phyloP scores from a whole-genome alignment of 208 protist genomes.

The Crithidia fasciculata region DNA sequence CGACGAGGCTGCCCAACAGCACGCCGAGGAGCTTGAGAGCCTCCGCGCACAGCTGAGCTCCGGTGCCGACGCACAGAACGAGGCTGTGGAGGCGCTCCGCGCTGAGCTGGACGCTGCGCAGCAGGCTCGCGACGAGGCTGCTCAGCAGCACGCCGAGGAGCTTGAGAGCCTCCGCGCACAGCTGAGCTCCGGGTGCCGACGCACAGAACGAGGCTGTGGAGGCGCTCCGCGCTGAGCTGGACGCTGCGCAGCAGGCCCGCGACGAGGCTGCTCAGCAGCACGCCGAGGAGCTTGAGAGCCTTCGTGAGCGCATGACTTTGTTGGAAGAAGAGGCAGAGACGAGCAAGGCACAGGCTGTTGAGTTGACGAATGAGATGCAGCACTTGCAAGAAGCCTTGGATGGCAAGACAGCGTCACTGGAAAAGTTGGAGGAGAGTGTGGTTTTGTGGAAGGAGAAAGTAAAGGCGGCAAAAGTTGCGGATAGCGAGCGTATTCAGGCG shows the following conservation, averaged over 20 bases:
- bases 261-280: neutral
- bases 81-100: too few species aligned
- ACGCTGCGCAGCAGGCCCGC: neutral
- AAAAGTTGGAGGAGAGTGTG: slow-evolving; percentile 23
- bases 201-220: too few species aligned
- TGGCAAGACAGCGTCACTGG: slow-evolving; percentile 7
- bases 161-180: too few species aligned
- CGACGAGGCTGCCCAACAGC: too few species aligned
- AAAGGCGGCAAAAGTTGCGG: slow-evolving; percentile 46
- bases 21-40: too few species aligned
- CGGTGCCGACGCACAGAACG: too few species aligned
- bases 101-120: too few species aligned
- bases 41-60: too few species aligned
- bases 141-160: too few species aligned
- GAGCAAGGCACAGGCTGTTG: neutral
- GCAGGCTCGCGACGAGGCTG: too few species aligned
- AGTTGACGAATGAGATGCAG: slow-evolving; percentile 7
- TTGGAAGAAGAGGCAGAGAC: neutral
- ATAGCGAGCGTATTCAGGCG: slow-evolving; percentile 37
- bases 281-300: slow-evolving; percentile 1
- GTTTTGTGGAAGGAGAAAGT: slow-evolving; percentile 75
- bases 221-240: neutral
- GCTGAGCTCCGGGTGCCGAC: too few species aligned
- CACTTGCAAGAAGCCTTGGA: neutral
- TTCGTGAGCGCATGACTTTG: neutral